Evolutionary conservation across 2,329 filamentous ascomycete species (phyloP), one percentile per base, ranked within the genome.

Genomic region (Fusarium dlaminii): DNA sequence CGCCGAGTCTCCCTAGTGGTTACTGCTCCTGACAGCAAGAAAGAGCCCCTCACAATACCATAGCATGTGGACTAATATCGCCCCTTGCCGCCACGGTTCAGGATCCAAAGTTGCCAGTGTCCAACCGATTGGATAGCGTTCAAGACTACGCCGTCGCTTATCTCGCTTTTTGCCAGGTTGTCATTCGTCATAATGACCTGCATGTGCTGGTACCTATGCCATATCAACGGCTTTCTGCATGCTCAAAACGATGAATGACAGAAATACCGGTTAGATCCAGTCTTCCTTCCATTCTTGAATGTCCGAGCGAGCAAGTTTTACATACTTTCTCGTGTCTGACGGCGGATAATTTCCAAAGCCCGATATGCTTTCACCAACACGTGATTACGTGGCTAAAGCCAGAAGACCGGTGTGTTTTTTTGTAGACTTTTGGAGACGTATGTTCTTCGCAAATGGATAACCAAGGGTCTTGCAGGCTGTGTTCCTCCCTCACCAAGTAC

Each of bases 121-220:
- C 64, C 64, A 78, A 71, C 68, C 66, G 75, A 74, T 77, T 77
- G 74, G 75, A 59, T 74, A 54, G 62, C 54, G 52, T 75, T 72
- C 65, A 74, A 62, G 45, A 72, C 67, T 69, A 65, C 65, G 64
- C 63, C 54, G 63, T 77, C 76, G 76, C 76, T 76, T 78, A 78
- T 77, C 77, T 78, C 66, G 68, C 69, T 61, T 69, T 69, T 73
- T 73, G 66, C 55, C 62, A 66, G 64, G 64, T 60, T 49, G 58
- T 64, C 64, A 54, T 76, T 63, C 62, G 58, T 70, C 65, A 70
- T 61, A 55, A 63, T 75, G 71, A 72, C 73, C 68, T 75, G 76
- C 76, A 78, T 75, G 42, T 63, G 58, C 49, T 73, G 67, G 62
- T 63, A 66, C 69, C 42, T 73, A 66, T 67, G 54, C 55, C 56